Percentiles rank a stretch among this genome's conserved stretches.
These are phyloP conservation scores for Aspergillus sojae DNA, from an alignment of 2,329 filamentous ascomycete genomes.

Conservation along the genomic window DNA sequence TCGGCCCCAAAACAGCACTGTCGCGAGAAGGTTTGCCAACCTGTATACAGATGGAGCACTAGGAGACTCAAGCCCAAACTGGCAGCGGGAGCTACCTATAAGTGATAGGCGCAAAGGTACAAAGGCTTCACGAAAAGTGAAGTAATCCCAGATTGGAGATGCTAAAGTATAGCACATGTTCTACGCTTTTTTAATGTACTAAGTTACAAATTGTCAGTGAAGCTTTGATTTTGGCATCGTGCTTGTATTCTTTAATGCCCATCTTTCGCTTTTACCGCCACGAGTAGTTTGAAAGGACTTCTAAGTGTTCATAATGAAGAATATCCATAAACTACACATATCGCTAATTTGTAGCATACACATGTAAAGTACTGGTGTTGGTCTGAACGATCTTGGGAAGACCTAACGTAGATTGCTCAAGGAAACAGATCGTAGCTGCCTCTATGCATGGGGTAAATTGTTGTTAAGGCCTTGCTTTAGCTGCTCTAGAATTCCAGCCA, in stretches of 20 bases:
- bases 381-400: background rate
- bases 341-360: too few relatives aligned
- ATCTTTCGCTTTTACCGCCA: background rate
- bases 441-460: background rate
- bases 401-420: background rate
- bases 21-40: background rate
- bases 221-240: background rate
- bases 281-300: background rate
- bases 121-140: background rate
- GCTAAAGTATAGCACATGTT: background rate
- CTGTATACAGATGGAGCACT: background rate
- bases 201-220: background rate
- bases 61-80: background rate
- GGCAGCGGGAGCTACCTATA: background rate
- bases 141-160: background rate
- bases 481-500: background rate
- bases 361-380: background rate
- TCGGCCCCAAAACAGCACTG: background rate
- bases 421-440: background rate
- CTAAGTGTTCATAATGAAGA: background rate
- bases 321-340: too few relatives aligned
- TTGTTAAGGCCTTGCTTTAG: background rate
- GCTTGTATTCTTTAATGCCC: background rate
- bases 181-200: background rate
- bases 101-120: background rate